A percentile compares a stretch with the other conserved stretches of the same genome.
Conservation (phyloP, 352 stramenopile species). For the Pythium biforme region DNA sequence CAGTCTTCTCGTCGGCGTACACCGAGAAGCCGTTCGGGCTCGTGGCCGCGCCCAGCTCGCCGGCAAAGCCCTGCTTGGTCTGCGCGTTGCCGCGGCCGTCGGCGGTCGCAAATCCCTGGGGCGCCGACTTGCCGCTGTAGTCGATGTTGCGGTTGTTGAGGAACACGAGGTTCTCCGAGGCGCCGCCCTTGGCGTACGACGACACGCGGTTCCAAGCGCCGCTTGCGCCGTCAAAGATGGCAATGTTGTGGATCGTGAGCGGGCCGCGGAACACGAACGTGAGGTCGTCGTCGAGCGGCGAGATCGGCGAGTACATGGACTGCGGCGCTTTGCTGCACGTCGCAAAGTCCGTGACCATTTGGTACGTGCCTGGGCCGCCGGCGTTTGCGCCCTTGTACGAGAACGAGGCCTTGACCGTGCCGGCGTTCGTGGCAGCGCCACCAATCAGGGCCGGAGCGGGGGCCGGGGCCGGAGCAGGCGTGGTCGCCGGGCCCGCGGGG, state of each 20-base stretch:
- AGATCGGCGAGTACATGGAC: constrained; percentile 42
- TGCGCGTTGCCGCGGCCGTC: constrained; percentile 49
- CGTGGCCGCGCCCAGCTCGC: constrained; percentile 46
- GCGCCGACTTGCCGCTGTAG: constrained; percentile 49
- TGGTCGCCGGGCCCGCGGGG: constrained; percentile 1
- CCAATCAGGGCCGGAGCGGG: constrained; percentile 21
- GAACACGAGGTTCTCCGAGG: constrained; percentile 71
- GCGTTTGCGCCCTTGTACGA: constrained; percentile 56
- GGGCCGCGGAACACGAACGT: constrained; percentile 65
- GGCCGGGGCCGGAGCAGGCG: background rate
- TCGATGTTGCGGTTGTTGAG: constrained; percentile 85
- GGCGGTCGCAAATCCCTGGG: constrained; percentile 55
- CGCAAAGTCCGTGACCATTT: constrained; percentile 67
- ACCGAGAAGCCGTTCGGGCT: constrained; percentile 42
- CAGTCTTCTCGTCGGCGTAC: constrained; percentile 59
- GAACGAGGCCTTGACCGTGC: constrained; percentile 41
- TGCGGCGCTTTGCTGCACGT: constrained; percentile 52
- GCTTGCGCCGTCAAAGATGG: constrained; percentile 59
- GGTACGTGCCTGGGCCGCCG: constrained; percentile 55
- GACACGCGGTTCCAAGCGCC: constrained; percentile 58
- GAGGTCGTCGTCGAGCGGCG: constrained; percentile 62
- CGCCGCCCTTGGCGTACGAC: constrained; percentile 54
- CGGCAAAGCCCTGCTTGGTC: constrained; percentile 43
- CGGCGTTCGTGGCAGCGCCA: constrained; percentile 32
- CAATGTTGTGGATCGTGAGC: constrained; percentile 72